Evolutionary conservation across 2,329 filamentous ascomycete genomes (phyloP), one percentile per base, ranked within the genome.

Genomic region (Ceratocystis colombiana): DNA sequence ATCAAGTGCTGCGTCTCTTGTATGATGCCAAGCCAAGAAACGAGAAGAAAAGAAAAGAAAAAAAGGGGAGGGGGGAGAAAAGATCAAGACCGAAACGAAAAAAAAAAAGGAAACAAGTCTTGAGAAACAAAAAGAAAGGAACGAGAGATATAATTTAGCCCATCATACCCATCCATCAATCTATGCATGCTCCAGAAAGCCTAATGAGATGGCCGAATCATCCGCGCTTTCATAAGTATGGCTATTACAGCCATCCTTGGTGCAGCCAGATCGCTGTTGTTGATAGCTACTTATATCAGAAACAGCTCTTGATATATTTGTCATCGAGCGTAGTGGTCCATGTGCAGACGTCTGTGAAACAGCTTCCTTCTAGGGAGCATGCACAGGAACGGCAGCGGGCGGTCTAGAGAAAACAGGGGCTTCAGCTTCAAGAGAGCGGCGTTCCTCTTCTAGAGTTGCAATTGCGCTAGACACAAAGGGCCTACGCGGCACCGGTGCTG

Each of bases 401-500:
- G 50, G 50, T 61, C 64, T 45, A 12, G 48, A 64, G 48, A 68
- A 68, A 15, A 57, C 28, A 22, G 66, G 64, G 10, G 48, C 48
- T 44, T 68, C 63, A 17, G 64, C 59, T 25, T 68, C 66, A 30
- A 65, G 65, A 48, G 64, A 50, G 20, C 59, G 66, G 17, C 64
- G 66, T 44, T 66, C 66, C 22, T 66, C 66, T 61, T 68, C 66
- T 61, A 68, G 50, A 22, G 66, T 65, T 44, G 66, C 64, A 68
- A 68, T 68, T 64, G 66, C 66, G 57, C 66, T 65, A 15, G 66
- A 64, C 48, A 44, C 66, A 68, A 68, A 68, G 7, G 66, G 66
- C 25, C 66, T 64, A 46, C 64, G 63, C 3, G 66, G 66, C 25
- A 61, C 64, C 25, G 66, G 66, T 6, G 66, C 66, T 6, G 64